Evolutionary conservation across 192 early-diverging fungal genomes (phyloP), one percentile per base, ranked within the genome.

Genomic region (Backusella australiensis): DNA sequence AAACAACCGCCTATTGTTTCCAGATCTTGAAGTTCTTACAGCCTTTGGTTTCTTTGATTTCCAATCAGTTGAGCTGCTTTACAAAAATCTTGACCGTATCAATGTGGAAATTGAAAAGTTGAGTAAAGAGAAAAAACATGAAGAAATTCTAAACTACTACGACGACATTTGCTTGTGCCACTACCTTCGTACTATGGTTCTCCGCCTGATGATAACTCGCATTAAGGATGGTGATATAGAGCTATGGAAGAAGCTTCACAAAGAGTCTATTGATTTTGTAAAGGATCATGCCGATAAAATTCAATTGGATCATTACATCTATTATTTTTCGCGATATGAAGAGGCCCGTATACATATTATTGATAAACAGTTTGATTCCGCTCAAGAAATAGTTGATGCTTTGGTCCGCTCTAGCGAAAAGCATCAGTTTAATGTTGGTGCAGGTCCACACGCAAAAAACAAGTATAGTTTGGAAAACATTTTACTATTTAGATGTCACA

Each of bases 101-200:
- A 86, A 89, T 56, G 63, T 66, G 4, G 86, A 84, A 11, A 71
- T 94, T 7, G 82, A 75, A 0, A 32, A 77, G 72, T 65, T 81
- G 67, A 21, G 69, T 39, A 71, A 76, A 23, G 77, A 78, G 3
- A 49, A 35, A 6, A 67, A 74, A 44, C 89, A 90, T 52, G 70
- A 71, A 49, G 75, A 82, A 29, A 34, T 69, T 9, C 41, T 77
- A 9, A 91, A 88, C 68, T 91, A 84, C 79, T 91, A 93, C 71
- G 96, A 97, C 70, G 96, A 97, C 73, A 73, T 94, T 69, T 95
- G 94, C 73, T 70, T 95, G 6, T 85, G 88, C 0, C 81, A 92
- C 44, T 89, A 94, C 77, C 83, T 96, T 11, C 90, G 91, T 66
- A 92, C 90, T 41, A 73, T 90, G 29, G 78, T 91, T 0, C 77